Percentiles rank a stretch among this genome's conserved stretches.
These are phyloP conservation scores for Zygosaccharomyces gambellarensis DNA, from an alignment of 805 yeast genomes.

Conservation along the genomic window DNA sequence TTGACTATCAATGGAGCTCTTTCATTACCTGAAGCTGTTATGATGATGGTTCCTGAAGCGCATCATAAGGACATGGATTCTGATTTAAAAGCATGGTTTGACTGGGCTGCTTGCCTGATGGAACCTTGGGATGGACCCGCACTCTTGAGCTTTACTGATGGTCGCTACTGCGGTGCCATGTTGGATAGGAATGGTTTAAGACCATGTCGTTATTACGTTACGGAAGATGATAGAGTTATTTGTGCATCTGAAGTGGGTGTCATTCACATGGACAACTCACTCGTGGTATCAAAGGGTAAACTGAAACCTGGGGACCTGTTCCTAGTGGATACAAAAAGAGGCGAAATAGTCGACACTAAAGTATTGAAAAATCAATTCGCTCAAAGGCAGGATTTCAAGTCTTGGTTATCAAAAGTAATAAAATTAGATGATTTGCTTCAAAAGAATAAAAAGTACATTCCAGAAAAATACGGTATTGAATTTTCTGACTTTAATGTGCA, in stretches of 20 bases:
- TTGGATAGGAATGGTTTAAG: conserved; percentile 95
- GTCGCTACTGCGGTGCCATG: conserved; percentile 97
- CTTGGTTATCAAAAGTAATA: conserved; percentile 87
- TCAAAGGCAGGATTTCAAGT: conserved; percentile 80
- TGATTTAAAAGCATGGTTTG: conserved; percentile 88
- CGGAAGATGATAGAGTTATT: conserved; percentile 90
- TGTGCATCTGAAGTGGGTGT: conserved; percentile 99
- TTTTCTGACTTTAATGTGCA: conserved; percentile 45
- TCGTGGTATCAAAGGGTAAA: conserved; percentile 85
- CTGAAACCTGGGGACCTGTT: conserved; percentile 95
- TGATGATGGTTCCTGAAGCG: conserved; percentile 96
- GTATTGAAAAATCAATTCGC: conserved; percentile 80
- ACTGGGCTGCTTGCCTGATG: conserved; percentile 99
- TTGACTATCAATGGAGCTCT: conserved; percentile 87
- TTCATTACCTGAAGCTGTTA: conserved; percentile 92
- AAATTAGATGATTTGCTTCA: conserved; percentile 69
- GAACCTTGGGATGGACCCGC: conserved; percentile 99
- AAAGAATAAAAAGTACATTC: conserved; percentile 43
- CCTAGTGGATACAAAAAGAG: conserved; percentile 88
- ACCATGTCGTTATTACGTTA: conserved; percentile 96
- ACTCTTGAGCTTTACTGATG: conserved; percentile 91
- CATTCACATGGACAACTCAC: conserved; percentile 77
- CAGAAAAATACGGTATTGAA: conserved; percentile 22
- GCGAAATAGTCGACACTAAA: conserved; percentile 88
- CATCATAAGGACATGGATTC: conserved; percentile 98